phyloP scores from a whole-genome alignment of 2,329 filamentous ascomycete species.

The Whalleya microplaca region DNA sequence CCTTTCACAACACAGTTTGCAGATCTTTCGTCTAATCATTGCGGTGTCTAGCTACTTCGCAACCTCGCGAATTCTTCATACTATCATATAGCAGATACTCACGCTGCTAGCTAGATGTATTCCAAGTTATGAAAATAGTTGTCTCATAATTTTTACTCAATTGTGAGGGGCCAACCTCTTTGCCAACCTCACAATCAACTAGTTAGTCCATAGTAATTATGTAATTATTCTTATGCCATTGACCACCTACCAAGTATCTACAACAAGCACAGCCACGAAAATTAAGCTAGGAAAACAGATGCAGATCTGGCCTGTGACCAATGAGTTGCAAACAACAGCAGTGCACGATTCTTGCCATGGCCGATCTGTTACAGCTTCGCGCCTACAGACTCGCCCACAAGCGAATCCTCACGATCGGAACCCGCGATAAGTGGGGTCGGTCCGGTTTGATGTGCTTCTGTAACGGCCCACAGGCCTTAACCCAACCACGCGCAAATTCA shows the following conservation, averaged over 20 bases:
- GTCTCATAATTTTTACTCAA: too few species aligned
- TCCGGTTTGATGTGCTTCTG: slow-evolving; percentile 20
- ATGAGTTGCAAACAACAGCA: slow-evolving; percentile 12
- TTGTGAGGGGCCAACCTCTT: too few species aligned
- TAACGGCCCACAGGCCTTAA: slow-evolving; percentile 7
- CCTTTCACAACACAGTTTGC: background rate
- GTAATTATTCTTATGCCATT: background rate
- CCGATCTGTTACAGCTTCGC: slow-evolving; percentile 18
- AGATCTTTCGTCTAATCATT: background rate
- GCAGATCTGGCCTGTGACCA: background rate
- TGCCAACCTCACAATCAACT: too few species aligned
- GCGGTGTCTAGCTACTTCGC: background rate
- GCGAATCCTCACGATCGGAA: background rate
- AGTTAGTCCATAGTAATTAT: too few species aligned
- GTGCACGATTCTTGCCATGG: slow-evolving; percentile 17
- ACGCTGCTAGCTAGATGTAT: background rate
- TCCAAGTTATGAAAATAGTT: background rate
- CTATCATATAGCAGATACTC: background rate
- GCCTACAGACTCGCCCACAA: slow-evolving; percentile 2
- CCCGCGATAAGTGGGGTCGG: slow-evolving; percentile 1
- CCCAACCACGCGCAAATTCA: background rate
- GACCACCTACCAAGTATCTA: background rate
- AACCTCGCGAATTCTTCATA: background rate
- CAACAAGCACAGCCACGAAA: background rate
- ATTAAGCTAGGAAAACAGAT: background rate